A percentile compares a stretch with the other conserved stretches of the same genome.
Evolutionary conservation across 176 grass and related monocot genomes (phyloP).

Genomic region (Aegilops longissima): DNA sequence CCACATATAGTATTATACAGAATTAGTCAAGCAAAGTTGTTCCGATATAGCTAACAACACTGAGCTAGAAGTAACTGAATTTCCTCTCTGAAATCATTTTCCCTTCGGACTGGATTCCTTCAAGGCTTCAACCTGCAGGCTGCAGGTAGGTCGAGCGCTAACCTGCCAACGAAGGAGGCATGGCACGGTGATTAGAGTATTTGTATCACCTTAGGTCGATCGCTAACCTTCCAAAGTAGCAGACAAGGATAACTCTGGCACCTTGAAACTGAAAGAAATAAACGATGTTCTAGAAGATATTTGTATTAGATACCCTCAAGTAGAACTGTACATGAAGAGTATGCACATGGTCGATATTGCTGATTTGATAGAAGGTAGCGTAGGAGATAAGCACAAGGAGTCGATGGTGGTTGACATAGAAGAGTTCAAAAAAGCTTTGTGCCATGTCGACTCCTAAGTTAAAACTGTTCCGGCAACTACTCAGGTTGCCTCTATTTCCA

Average conservation of each 20-base stretch:
- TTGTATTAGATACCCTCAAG: slow-evolving; percentile 82
- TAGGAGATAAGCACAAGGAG: slow-evolving; percentile 63
- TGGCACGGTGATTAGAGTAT: slow-evolving; percentile 24
- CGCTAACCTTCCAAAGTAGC: slow-evolving; percentile 28
- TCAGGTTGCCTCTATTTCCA: slow-evolving; percentile 50
- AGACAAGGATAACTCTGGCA: slow-evolving; percentile 79
- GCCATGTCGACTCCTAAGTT: slow-evolving; percentile 79
- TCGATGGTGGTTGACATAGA: slow-evolving; percentile 72
- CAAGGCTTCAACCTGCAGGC: neutral
- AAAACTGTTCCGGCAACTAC: slow-evolving; percentile 88
- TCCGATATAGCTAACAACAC: neutral
- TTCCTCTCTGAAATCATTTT: neutral
- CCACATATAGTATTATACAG: neutral
- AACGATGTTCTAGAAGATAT: slow-evolving; percentile 82
- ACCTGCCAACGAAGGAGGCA: slow-evolving; percentile 28
- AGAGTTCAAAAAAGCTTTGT: slow-evolving; percentile 87
- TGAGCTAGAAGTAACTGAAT: neutral
- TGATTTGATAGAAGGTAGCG: slow-evolving; percentile 68
- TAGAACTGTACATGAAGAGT: slow-evolving; percentile 94
- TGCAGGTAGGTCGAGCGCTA: slow-evolving; percentile 15
- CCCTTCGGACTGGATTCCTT: neutral
- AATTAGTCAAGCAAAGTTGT: neutral
- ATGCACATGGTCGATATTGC: slow-evolving; percentile 73
- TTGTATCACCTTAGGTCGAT: neutral
- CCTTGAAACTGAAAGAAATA: slow-evolving; percentile 76